These are phyloP conservation scores for Tripterygium wilfordii DNA, from an alignment of 177 flowering plant genomes.

Conservation along the genomic window DNA sequence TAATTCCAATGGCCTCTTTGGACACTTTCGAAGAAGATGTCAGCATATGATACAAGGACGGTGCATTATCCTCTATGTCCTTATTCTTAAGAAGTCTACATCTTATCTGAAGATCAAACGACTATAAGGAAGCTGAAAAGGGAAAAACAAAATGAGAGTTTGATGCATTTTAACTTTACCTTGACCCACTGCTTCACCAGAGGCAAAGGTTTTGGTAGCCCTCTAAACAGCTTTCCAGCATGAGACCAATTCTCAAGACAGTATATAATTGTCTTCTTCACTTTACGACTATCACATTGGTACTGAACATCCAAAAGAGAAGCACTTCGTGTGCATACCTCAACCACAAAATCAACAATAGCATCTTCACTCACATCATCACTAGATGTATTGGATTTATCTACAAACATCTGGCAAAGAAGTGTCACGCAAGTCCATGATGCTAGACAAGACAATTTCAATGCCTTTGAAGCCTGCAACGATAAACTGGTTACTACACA, in stretches of 20 bases:
- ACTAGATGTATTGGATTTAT: slow-evolving; percentile 18
- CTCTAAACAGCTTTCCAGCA: slow-evolving; percentile 31
- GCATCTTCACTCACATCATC: slow-evolving; percentile 44
- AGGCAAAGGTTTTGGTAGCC: slow-evolving; percentile 43
- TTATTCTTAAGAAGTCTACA: slow-evolving; percentile 28
- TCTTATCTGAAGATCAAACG: slow-evolving; percentile 43
- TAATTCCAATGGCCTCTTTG: slow-evolving; percentile 27
- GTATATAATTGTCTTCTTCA: slow-evolving; percentile 24
- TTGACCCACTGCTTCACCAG: slow-evolving; percentile 85
- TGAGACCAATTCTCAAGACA: slow-evolving; percentile 58
- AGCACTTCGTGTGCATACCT: slow-evolving; percentile 53
- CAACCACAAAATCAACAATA: slow-evolving; percentile 37
- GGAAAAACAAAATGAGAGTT: neutral
- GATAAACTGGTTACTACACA: slow-evolving; percentile 1
- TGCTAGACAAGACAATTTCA: slow-evolving; percentile 54
- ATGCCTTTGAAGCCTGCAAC: slow-evolving; percentile 62
- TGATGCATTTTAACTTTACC: slow-evolving; percentile 35
- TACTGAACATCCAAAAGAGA: slow-evolving; percentile 57
- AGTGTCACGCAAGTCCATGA: slow-evolving; percentile 53
- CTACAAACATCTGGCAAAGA: slow-evolving; percentile 37
- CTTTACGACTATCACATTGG: slow-evolving; percentile 35
- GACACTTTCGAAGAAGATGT: slow-evolving; percentile 34
- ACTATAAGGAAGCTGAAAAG: slow-evolving; percentile 13
- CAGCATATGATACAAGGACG: slow-evolving; percentile 41
- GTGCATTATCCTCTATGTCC: slow-evolving; percentile 20